Percentiles rank a stretch among this genome's conserved stretches.
Evolutionary conservation across 1,139 yeast species (phyloP).

Genomic region (Yamadazyma diospyri): DNA sequence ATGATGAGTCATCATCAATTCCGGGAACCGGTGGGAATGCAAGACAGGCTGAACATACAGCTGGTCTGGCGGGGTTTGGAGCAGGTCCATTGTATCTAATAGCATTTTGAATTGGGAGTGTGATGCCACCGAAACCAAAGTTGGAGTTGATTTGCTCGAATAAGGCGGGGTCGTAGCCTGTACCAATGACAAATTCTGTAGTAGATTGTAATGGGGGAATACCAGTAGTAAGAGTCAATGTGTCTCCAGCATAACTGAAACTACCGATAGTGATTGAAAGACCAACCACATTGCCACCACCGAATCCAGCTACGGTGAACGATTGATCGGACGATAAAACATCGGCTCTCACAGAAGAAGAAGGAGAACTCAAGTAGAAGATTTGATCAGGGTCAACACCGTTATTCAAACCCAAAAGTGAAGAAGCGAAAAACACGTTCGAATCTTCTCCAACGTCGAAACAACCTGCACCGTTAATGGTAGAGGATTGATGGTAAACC

Average conservation of each 20-base stretch:
- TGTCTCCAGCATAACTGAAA: constrained; percentile 6
- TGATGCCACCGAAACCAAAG: constrained; percentile 16
- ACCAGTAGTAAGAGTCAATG: constrained; percentile 11
- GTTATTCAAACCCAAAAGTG: constrained; percentile 4
- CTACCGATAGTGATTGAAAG: constrained; percentile 17
- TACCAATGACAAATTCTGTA: constrained; percentile 23
- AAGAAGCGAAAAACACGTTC: constrained; percentile 14
- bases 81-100: constrained; percentile 9
- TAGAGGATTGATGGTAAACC: constrained; percentile 20
- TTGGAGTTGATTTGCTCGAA: constrained; percentile 14
- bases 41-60: constrained; percentile 7
- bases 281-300: constrained; percentile 26
- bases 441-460: constrained; percentile 20
- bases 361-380: constrained; percentile 13
- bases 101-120: constrained; percentile 9
- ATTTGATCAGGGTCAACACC: constrained; percentile 14
- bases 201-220: constrained; percentile 3
- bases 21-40: constrained; percentile 9
- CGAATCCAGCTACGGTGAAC: constrained; percentile 28
- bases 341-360: constrained; percentile 15
- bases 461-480: constrained; percentile 26
- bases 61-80: constrained; percentile 8
- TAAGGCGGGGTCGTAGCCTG: constrained; percentile 16
- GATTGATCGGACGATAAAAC: constrained; percentile 15
- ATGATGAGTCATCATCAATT: constrained; percentile 3